Evolutionary conservation across 1,284 basidiomycete genomes (phyloP), one percentile per base, ranked within the genome.

Genomic region (Puccinia coronata): DNA sequence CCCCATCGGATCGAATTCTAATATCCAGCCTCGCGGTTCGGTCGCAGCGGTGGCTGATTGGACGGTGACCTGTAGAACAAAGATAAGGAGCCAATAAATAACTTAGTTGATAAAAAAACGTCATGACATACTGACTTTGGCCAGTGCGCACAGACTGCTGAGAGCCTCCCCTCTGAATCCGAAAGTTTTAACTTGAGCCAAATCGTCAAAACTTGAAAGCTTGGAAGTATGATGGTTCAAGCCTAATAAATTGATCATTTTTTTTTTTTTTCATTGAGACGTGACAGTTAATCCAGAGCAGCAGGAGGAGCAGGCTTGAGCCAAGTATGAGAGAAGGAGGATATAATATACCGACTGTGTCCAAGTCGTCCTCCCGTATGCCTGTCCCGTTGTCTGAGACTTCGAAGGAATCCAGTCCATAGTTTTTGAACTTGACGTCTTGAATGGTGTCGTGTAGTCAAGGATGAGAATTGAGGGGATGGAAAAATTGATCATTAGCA

Each of bases 91-190:
- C 4, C 34, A 23, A 31, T 43, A 51, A 59, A 8, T 25, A 49
- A 43, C 20, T 67, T 57, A 1, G 12, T n/a, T n/a, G 47, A 55
- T 49, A 55, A 14, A 51, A 25, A 61, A 47, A 43, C 34, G 0
- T 51, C 49, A 31, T 53, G 43, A 55, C 20, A n/a, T 14, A 36
- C 61, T 39, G 36, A 80, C 80, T 55, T 93, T 91, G 74, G 91
- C 91, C 0, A 98, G 87, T 0, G 94, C 93, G 84, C 96, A 99
- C 0, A 99, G 88, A 0, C 95, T 95, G 0, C 94, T 94, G 0
- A 99, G 88, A 0, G 97, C 97, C 87, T 99, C 97, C 23, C 97
- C 97, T 43, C 96, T 90, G 84, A 99, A 99, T 0, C 97, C 97
- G 86, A 98, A 98, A 0, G 96, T 96, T 1, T 88, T 87, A 5